Percentiles rank a stretch among this genome's conserved stretches.
phyloP scores from a whole-genome alignment of 2,329 filamentous ascomycete genomes.

The Penicillium brasilianum region DNA sequence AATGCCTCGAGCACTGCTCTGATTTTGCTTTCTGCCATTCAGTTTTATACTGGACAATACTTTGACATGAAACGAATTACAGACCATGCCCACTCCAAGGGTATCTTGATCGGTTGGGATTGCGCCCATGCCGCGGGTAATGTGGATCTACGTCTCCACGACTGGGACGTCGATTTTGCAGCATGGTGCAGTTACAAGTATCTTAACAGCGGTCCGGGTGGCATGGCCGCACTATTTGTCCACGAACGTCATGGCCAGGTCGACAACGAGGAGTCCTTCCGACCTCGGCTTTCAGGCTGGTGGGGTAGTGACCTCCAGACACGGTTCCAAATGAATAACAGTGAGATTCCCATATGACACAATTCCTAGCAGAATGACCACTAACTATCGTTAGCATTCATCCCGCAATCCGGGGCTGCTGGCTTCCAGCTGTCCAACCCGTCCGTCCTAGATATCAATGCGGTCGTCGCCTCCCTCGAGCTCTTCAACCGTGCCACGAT shows the following conservation, averaged over 20 bases:
- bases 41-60: constrained; percentile 90
- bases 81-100: constrained; percentile 70
- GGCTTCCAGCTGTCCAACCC: constrained; percentile 89
- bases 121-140: constrained; percentile 87
- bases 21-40: constrained; percentile 81
- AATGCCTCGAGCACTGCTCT: constrained; percentile 76
- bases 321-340: constrained; percentile 82
- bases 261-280: constrained; percentile 57
- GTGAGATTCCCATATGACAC: constrained; percentile 27
- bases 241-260: constrained; percentile 71
- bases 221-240: constrained; percentile 80
- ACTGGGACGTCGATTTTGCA: constrained; percentile 91
- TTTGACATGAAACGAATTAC: constrained; percentile 85
- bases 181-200: constrained; percentile 97
- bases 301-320: constrained; percentile 80
- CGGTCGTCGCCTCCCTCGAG: constrained; percentile 73
- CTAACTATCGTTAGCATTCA: constrained; percentile 58
- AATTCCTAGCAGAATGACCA: background rate
- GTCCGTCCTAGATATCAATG: constrained; percentile 75
- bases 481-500: constrained; percentile 77
- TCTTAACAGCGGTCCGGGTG: constrained; percentile 81
- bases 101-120: constrained; percentile 82
- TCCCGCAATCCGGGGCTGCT: constrained; percentile 75
- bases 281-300: constrained; percentile 77
- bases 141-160: constrained; percentile 76